Base-by-base conservation (phyloP, 164 flowering plant species). In the Cinnamomum micranthum region DNA sequence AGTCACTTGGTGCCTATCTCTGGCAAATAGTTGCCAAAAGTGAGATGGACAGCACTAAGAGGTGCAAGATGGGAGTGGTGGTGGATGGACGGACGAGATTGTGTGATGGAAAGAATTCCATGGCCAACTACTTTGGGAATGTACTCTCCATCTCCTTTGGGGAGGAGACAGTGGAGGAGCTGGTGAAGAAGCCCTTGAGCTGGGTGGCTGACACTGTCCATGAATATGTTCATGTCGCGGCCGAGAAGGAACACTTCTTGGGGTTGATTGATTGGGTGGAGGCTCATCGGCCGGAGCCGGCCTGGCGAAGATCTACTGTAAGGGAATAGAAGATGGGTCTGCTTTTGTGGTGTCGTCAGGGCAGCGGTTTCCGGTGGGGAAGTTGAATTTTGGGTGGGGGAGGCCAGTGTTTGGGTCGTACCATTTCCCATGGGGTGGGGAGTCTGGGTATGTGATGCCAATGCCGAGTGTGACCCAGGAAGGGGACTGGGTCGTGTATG, bases 401-500 rank as follows among this genome's bases (percentile, higher is more conserved):
- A 71, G 23, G 66, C 81, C 82, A 17, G 50, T 35, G 10, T 72
- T 85, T 9, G 81, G 82, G 74, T 85, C 85, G 1, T 82, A 79
- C 68, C 82, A 85, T 74, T 80, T 81, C 28, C 81, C 83, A 0
- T 81, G 84, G 84, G 85, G 78, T 0, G 81, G 85, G 2, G 73
- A 77, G 3, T 62, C 82, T 0, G 82, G 85, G 23, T 83, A 77
- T 28, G 87, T 83, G 70, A 82, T 85, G 87, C 85, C 85, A 1
- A 80, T 83, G 81, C 84, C 84, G 33, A 85, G 81, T 50, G 77
- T 77, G 4, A 71, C 28, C 3, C 70, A 55, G 41, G 41, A 74
- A 14, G 79, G 89, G 73, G 80, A 85, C 20, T 84, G 91, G 73
- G 89, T 88, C 17, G 88, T 89, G 59, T 84, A 89, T 65, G 72